Evolutionary conservation across 192 early-diverging fungal species (phyloP).

Genomic region (Kappamyces sp.): DNA sequence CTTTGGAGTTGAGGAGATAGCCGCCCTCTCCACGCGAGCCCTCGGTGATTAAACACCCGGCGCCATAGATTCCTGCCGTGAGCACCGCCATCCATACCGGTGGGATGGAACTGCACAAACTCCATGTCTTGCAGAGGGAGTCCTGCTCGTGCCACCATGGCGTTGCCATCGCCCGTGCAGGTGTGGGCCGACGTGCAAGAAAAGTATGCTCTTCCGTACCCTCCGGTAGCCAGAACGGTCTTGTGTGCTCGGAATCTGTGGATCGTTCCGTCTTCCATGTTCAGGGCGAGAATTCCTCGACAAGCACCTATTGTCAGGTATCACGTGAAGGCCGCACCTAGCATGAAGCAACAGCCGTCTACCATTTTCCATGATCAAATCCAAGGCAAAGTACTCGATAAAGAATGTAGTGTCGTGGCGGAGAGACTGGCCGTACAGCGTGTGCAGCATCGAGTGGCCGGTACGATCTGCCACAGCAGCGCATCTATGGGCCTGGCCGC

Average conservation of each 20-base stretch:
- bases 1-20: conserved; percentile 87
- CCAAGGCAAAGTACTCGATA: conserved; percentile 98
- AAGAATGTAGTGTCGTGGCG: conserved; percentile 95
- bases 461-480: conserved; percentile 98
- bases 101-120: conserved; percentile 99
- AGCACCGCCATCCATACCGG: too few species aligned
- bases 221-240: conserved; percentile 98
- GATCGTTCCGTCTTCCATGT: conserved; percentile 97
- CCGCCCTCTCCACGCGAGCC: conserved; percentile 96
- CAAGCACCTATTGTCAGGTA: conserved; percentile 51
- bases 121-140: conserved; percentile 97
- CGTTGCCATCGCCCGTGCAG: conserved; percentile 98
- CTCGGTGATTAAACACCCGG: conserved; percentile 97
- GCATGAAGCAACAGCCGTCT: conserved; percentile 76
- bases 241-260: conserved; percentile 97
- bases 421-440: conserved; percentile 94
- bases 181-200: conserved; percentile 97
- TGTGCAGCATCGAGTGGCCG: conserved; percentile 95
- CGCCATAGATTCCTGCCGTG: conserved; percentile 99
- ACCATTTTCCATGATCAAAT: conserved; percentile 98
- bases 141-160: conserved; percentile 95
- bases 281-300: conserved; percentile 92
- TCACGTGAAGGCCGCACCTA: too few species aligned
- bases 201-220: conserved; percentile 98
- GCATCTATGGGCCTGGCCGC: conserved; percentile 96